Evolutionary conservation across 1,284 basidiomycete species (phyloP).

Genomic region (Grifola frondosa): DNA sequence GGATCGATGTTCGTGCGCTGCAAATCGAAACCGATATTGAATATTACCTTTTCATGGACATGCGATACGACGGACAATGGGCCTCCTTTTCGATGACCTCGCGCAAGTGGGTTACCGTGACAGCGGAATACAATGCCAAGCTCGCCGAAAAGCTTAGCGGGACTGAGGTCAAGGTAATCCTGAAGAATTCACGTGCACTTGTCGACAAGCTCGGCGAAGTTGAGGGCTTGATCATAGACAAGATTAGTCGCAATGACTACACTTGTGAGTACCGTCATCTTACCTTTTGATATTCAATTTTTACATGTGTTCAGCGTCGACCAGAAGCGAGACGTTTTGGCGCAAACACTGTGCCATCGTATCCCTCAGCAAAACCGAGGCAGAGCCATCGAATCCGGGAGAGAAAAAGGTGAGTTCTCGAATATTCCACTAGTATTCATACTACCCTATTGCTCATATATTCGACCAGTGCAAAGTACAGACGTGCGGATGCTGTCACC

Average conservation of each 20-base stretch:
- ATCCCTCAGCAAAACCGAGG: background rate
- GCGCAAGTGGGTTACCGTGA: conserved; percentile 10
- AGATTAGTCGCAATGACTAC: background rate
- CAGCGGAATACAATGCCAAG: conserved; percentile 7
- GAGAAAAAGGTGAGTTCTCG: too few relatives aligned
- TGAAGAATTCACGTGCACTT: conserved; percentile 2
- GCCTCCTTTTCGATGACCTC: conserved; percentile 12
- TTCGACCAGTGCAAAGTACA: too few relatives aligned
- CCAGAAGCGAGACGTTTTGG: background rate
- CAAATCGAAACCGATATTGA: background rate
- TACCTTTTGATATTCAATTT: too few relatives aligned
- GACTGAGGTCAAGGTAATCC: too few relatives aligned
- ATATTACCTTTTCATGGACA: conserved; percentile 17
- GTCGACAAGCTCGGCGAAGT: conserved; percentile 6
- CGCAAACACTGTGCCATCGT: conserved; percentile 1
- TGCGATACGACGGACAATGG: conserved; percentile 11
- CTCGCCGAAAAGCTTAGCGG: too few relatives aligned
- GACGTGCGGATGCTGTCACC: too few relatives aligned
- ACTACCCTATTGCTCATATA: too few relatives aligned
- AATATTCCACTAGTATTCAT: too few relatives aligned
- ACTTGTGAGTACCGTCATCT: too few relatives aligned
- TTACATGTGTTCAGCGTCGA: too few relatives aligned
- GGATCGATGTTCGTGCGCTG: conserved; percentile 5
- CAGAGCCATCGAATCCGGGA: background rate
- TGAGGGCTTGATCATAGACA: background rate